Conservation (phyloP, 495 filamentous ascomycete genomes). For the Entonaema liquescens region DNA sequence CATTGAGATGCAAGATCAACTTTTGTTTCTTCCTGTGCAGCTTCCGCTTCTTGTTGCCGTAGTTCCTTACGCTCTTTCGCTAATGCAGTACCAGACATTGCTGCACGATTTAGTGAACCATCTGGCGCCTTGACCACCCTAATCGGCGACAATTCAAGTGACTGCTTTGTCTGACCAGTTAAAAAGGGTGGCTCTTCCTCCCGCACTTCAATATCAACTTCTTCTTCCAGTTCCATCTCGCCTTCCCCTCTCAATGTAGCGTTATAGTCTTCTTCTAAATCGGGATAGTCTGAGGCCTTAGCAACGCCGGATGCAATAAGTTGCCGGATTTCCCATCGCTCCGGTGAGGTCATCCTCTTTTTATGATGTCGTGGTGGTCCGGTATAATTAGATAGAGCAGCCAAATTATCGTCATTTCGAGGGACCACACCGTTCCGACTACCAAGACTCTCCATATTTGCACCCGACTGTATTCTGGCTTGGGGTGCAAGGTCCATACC, state of each 20-base stretch:
- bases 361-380: conserved; percentile 66
- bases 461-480: conserved; percentile 84
- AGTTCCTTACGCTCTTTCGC: conserved; percentile 91
- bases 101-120: conserved; percentile 92
- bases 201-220: conserved; percentile 94
- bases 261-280: conserved; percentile 93
- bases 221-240: conserved; percentile 93
- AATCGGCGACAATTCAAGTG: conserved; percentile 92
- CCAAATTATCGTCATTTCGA: conserved; percentile 59
- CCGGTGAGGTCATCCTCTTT: conserved; percentile 94
- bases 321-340: conserved; percentile 97
- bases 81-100: conserved; percentile 89
- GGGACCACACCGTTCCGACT: conserved; percentile 65
- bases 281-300: conserved; percentile 90
- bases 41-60: conserved; percentile 86
- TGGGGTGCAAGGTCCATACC: conserved; percentile 86
- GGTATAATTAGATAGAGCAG: conserved; percentile 70
- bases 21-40: conserved; percentile 77
- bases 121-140: conserved; percentile 97
- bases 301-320: conserved; percentile 93
- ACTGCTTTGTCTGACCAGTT: conserved; percentile 95
- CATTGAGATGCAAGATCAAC: conserved; percentile 92
- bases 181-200: conserved; percentile 98
- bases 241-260: conserved; percentile 85
- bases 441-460: conserved; percentile 85